Evolutionary conservation across 2,329 filamentous ascomycete species (phyloP).

Genomic region (Penicillium sp.): DNA sequence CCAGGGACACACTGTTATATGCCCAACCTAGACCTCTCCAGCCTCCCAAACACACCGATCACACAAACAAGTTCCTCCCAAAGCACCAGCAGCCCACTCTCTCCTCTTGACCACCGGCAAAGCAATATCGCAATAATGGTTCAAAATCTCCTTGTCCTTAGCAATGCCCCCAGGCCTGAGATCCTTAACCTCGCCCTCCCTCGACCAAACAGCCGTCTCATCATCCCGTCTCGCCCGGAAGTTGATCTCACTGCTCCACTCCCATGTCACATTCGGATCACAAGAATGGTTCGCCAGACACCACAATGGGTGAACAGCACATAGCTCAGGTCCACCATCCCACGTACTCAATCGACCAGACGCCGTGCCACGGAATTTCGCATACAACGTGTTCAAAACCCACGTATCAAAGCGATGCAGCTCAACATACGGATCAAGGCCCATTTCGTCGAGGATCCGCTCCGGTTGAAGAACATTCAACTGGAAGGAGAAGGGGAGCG

Average conservation of each 20-base stretch:
- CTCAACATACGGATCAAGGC: constrained; percentile 59
- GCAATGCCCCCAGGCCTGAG: constrained; percentile 62
- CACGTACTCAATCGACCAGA: constrained; percentile 76
- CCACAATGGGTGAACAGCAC: constrained; percentile 93
- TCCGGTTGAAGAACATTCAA: constrained; percentile 61
- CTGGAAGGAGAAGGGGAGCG: constrained; percentile 63
- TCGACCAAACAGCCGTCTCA: constrained; percentile 42
- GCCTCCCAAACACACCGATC: constrained; percentile 75
- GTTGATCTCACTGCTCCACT: constrained; percentile 66
- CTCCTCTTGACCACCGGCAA: constrained; percentile 77
- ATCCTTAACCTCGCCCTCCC: constrained; percentile 37
- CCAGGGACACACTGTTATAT: not conserved
- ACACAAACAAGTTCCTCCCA: constrained; percentile 90
- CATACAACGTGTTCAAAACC: constrained; percentile 86
- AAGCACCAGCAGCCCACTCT: constrained; percentile 83
- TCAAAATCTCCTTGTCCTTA: constrained; percentile 81
- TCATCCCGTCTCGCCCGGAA: constrained; percentile 36
- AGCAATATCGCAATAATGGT: constrained; percentile 89
- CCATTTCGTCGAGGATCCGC: constrained; percentile 65
- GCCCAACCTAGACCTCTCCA: constrained; percentile 12
- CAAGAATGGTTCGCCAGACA: constrained; percentile 96
- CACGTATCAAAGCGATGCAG: constrained; percentile 49
- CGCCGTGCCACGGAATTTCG: constrained; percentile 90
- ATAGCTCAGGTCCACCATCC: constrained; percentile 84
- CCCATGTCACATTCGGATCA: constrained; percentile 92